These are phyloP conservation scores for Xylaria sp. DNA, from an alignment of 2,329 filamentous ascomycete species.

Conservation along the genomic window DNA sequence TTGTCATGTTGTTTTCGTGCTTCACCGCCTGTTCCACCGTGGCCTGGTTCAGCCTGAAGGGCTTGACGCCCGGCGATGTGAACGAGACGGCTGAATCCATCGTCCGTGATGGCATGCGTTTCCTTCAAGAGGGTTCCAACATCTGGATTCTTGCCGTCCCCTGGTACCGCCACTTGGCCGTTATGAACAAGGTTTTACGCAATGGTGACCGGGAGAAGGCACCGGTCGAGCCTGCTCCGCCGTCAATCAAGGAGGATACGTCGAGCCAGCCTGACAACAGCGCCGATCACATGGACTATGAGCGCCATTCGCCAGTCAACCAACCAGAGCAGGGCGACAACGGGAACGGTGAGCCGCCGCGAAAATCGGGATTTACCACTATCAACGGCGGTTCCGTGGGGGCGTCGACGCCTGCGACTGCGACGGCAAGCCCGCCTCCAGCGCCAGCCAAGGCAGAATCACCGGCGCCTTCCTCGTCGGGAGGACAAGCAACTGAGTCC, in stretches of 20 bases:
- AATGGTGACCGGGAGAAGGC: slow-evolving; percentile 50
- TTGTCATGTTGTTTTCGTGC: slow-evolving; percentile 65
- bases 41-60: slow-evolving; percentile 65
- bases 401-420: slow-evolving; percentile 50
- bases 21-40: slow-evolving; percentile 64
- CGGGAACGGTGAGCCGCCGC: slow-evolving; percentile 58
- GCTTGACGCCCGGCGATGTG: slow-evolving; percentile 57
- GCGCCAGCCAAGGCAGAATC: slow-evolving; percentile 44
- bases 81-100: slow-evolving; percentile 60
- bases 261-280: slow-evolving; percentile 59
- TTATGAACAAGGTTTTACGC: slow-evolving; percentile 63
- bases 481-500: slow-evolving; percentile 29
- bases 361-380: slow-evolving; percentile 58
- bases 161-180: slow-evolving; percentile 62
- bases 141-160: slow-evolving; percentile 63
- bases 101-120: slow-evolving; percentile 60
- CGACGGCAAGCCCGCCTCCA: slow-evolving; percentile 48
- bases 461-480: slow-evolving; percentile 34
- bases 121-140: slow-evolving; percentile 61
- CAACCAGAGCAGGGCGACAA: slow-evolving; percentile 42
- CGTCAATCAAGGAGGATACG: slow-evolving; percentile 57
- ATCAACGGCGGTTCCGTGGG: slow-evolving; percentile 61
- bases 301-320: slow-evolving; percentile 45
- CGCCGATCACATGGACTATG: slow-evolving; percentile 61
- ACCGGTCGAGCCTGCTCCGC: slow-evolving; percentile 36